Conservation (phyloP, 1,284 basidiomycete genomes). For the Trichosporon sp. region DNA sequence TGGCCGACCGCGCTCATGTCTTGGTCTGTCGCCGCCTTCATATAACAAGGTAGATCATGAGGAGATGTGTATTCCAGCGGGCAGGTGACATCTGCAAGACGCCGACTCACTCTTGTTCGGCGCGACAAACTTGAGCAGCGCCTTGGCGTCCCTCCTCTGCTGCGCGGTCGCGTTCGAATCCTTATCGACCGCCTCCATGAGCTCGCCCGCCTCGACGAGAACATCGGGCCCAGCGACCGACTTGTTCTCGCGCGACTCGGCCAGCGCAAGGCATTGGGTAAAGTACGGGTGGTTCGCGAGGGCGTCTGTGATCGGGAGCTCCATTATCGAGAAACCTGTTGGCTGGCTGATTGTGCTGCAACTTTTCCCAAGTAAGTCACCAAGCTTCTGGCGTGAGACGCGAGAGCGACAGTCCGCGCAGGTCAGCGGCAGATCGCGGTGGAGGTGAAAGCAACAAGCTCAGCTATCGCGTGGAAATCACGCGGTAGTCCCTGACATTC, state of each 20-base stretch:
- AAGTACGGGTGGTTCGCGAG: background rate
- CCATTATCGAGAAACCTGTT: background rate
- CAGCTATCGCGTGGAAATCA: no score
- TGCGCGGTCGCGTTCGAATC: slow-evolving; percentile 60
- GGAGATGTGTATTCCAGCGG: no score
- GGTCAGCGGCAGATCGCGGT: no score
- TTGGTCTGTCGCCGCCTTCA: no score
- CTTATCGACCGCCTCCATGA: slow-evolving; percentile 78
- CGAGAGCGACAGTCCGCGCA: no score
- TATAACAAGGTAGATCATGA: no score
- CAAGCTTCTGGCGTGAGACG: no score
- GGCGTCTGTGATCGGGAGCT: background rate
- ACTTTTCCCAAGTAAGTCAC: background rate
- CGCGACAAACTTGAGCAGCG: background rate
- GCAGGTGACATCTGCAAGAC: background rate
- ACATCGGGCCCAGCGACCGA: slow-evolving; percentile 52
- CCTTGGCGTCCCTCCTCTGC: background rate
- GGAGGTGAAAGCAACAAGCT: no score
- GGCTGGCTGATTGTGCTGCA: background rate
- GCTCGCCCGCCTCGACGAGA: slow-evolving; percentile 63
- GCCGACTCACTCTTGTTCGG: background rate
- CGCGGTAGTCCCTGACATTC: no score
- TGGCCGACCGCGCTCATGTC: no score
- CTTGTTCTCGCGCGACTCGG: background rate
- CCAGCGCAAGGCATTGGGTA: background rate